Conservation (phyloP, 2,329 filamentous ascomycete species). For the Hypoxylon sp. region DNA sequence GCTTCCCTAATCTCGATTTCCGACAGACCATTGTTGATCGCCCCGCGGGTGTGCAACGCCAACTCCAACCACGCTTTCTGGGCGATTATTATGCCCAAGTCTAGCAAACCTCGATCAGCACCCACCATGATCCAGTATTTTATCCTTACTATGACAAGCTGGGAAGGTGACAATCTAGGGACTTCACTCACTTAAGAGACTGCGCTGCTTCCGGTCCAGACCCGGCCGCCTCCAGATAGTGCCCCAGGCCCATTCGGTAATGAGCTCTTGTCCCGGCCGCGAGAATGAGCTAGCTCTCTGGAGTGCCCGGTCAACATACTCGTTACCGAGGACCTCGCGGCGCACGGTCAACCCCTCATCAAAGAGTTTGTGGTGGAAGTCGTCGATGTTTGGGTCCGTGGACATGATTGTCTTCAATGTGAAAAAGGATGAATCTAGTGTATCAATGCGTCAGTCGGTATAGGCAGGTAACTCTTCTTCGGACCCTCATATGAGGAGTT, state of each 20-base stretch:
- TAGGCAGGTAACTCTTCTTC: background rate
- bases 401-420: background rate
- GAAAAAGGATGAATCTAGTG: background rate
- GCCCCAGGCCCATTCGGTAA: constrained; percentile 7
- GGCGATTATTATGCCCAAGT: constrained; percentile 6
- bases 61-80: constrained; percentile 3
- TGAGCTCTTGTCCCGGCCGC: constrained; percentile 2
- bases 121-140: background rate
- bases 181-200: constrained; percentile 1
- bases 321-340: background rate
- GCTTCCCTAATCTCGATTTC: constrained; percentile 7
- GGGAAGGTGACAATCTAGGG: too few species aligned
- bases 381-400: background rate
- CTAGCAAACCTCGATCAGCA: background rate
- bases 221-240: constrained; percentile 2
- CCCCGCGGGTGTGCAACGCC: constrained; percentile 5
- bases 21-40: constrained; percentile 1
- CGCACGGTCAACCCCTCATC: background rate
- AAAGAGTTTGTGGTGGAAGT: background rate
- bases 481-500: background rate
- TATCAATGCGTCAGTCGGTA: background rate
- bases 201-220: constrained; percentile 5
- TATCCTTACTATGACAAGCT: background rate
- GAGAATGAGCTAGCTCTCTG: background rate
- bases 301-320: constrained; percentile 1